Evolutionary conservation across 2,329 filamentous ascomycete genomes (phyloP).

Genomic region (Aspergillus viridinutans): DNA sequence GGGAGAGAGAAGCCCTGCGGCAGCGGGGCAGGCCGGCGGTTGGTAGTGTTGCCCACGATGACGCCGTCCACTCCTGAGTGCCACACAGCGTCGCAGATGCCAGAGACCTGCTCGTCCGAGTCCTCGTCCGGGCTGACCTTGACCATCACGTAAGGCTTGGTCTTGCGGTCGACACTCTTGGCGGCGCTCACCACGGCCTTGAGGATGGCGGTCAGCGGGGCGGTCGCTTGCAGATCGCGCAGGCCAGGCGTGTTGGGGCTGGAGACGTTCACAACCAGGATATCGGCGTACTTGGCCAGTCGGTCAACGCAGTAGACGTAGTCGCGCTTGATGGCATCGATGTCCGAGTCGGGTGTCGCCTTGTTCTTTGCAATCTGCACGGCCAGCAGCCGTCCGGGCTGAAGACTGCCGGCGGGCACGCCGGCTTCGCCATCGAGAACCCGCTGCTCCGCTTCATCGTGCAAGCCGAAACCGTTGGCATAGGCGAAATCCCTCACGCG

Average conservation of each 20-base stretch:
- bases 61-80: conserved; percentile 85
- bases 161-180: conserved; percentile 61
- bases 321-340: conserved; percentile 70
- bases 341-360: conserved; percentile 76
- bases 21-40: conserved; percentile 67
- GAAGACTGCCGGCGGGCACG: conserved; percentile 78
- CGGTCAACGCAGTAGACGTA: conserved; percentile 87
- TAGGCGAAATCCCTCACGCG: conserved; percentile 75
- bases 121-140: conserved; percentile 98
- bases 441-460: conserved; percentile 60
- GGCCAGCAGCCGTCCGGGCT: conserved; percentile 69
- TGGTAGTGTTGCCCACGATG: conserved; percentile 97
- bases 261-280: conserved; percentile 97
- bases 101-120: conserved; percentile 73
- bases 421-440: conserved; percentile 72
- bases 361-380: conserved; percentile 99
- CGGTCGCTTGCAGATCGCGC: conserved; percentile 77
- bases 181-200: conserved; percentile 79
- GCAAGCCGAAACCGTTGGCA: conserved; percentile 60
- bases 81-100: conserved; percentile 82
- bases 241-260: conserved; percentile 94
- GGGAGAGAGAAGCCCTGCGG: conserved; percentile 64
- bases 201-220: conserved; percentile 76
- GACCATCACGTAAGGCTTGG: conserved; percentile 84
- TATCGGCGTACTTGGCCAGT: conserved; percentile 83